A percentile compares a stretch with the other conserved stretches of the same genome.
Evolutionary conservation across 2,329 filamentous ascomycete genomes (phyloP).

Genomic region (Aspergillus neotritici): DNA sequence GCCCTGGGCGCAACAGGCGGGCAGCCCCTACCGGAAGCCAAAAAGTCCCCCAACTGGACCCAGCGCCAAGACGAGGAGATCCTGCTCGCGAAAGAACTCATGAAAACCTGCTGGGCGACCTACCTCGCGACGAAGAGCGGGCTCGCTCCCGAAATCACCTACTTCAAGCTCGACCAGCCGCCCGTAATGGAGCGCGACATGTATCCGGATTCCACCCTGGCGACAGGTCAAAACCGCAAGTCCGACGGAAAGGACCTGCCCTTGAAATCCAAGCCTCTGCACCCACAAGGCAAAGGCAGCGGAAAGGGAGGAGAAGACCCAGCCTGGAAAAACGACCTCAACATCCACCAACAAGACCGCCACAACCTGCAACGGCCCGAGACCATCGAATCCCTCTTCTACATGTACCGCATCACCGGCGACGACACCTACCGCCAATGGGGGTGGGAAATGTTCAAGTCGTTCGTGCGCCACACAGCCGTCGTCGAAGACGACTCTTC

Average conservation of each 20-base stretch:
- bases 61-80: slow-evolving; percentile 81
- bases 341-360: slow-evolving; percentile 71
- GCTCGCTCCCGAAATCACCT: slow-evolving; percentile 88
- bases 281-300: slow-evolving; percentile 19
- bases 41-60: slow-evolving; percentile 66
- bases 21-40: slow-evolving; percentile 66
- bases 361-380: slow-evolving; percentile 96
- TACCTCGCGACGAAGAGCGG: slow-evolving; percentile 87
- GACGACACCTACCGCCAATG: slow-evolving; percentile 85
- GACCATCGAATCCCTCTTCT: slow-evolving; percentile 92
- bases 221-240: slow-evolving; percentile 27
- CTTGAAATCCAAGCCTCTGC: slow-evolving; percentile 32
- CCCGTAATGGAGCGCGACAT: slow-evolving; percentile 48
- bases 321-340: slow-evolving; percentile 70
- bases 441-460: slow-evolving; percentile 98
- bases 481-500: slow-evolving; percentile 58
- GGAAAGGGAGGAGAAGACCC: too few relatives aligned
- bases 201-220: slow-evolving; percentile 27
- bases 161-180: slow-evolving; percentile 71
- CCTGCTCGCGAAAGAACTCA: slow-evolving; percentile 78
- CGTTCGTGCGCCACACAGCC: slow-evolving; percentile 78
- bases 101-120: slow-evolving; percentile 97
- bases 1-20: slow-evolving; percentile 82
- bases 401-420: slow-evolving; percentile 97
- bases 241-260: slow-evolving; percentile 29